Conservation (phyloP, 306 rosid genomes). For the Prunus campanulata region DNA sequence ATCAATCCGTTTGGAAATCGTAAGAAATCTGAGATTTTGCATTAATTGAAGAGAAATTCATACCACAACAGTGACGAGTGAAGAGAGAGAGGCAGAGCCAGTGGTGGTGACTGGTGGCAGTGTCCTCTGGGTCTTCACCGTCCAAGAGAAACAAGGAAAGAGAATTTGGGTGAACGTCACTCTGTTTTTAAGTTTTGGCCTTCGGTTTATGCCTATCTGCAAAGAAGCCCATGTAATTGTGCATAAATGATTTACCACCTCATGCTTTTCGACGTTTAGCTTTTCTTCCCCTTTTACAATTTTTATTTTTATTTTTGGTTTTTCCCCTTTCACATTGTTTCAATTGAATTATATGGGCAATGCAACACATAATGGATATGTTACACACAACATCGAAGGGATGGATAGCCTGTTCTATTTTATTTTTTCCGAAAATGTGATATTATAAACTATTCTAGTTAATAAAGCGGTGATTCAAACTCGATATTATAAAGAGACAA, state of each 20-base stretch:
- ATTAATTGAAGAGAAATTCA: constrained; percentile 6
- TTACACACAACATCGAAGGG: too few relatives aligned
- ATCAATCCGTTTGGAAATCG: not conserved
- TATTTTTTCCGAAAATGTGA: too few relatives aligned
- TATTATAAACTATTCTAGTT: too few relatives aligned
- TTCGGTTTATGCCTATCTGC: constrained; percentile 4
- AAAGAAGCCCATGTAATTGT: not conserved
- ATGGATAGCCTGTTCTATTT: too few relatives aligned
- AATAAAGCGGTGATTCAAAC: too few relatives aligned
- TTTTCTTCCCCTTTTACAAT: not conserved
- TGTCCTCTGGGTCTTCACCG: constrained; percentile 29
- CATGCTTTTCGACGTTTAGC: not conserved
- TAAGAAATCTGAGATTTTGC: not conserved
- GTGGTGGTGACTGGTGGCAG: constrained; percentile 11
- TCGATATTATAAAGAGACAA: too few relatives aligned
- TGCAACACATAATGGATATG: too few relatives aligned
- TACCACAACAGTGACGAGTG: constrained; percentile 22
- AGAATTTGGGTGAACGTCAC: not conserved
- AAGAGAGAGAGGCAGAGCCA: constrained; percentile 15
- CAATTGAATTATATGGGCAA: too few relatives aligned
- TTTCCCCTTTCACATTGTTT: not conserved
- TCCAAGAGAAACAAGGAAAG: not conserved
- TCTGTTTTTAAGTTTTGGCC: not conserved
- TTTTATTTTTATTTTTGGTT: too few relatives aligned
- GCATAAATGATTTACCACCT: not conserved